A percentile compares a stretch with the other conserved stretches of the same genome.
These are phyloP conservation scores for Talaromyces sp. DNA, from an alignment of 2,329 filamentous ascomycete genomes.

Conservation along the genomic window DNA sequence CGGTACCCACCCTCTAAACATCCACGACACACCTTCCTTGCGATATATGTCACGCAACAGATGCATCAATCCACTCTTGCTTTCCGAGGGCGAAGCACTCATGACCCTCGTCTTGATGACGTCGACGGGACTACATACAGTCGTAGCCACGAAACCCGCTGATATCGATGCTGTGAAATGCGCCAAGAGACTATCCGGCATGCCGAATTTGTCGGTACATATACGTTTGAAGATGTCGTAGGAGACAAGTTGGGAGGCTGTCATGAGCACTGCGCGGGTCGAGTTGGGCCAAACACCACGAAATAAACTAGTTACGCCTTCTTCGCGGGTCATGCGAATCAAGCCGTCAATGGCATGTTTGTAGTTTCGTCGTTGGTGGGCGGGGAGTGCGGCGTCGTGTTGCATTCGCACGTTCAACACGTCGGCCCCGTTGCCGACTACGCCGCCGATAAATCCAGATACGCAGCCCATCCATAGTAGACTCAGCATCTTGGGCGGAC, in stretches of 20 bases:
- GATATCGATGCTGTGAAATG: slow-evolving; percentile 61
- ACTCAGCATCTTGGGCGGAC: slow-evolving; percentile 65
- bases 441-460: slow-evolving; percentile 82
- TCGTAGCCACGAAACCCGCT: slow-evolving; percentile 65
- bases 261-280: slow-evolving; percentile 63
- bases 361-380: slow-evolving; percentile 76
- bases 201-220: slow-evolving; percentile 50
- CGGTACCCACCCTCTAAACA: slow-evolving; percentile 65
- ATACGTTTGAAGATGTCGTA: slow-evolving; percentile 63
- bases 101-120: slow-evolving; percentile 66
- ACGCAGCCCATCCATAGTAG: slow-evolving; percentile 78
- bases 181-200: slow-evolving; percentile 57
- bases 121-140: slow-evolving; percentile 64
- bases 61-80: slow-evolving; percentile 44
- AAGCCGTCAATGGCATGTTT: slow-evolving; percentile 83
- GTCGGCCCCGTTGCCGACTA: slow-evolving; percentile 91
- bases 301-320: slow-evolving; percentile 74
- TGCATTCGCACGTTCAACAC: slow-evolving; percentile 99
- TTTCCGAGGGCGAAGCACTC: slow-evolving; percentile 49
- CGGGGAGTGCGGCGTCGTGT: slow-evolving; percentile 76
- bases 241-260: slow-evolving; percentile 60
- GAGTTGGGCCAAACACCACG: slow-evolving; percentile 68
- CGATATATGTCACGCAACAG: slow-evolving; percentile 54
- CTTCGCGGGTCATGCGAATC: slow-evolving; percentile 78
- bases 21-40: slow-evolving; percentile 60